Evolutionary conservation across 805 yeast genomes (phyloP), one percentile per base, ranked within the genome.

Genomic region (Suhomyces vadensis): DNA sequence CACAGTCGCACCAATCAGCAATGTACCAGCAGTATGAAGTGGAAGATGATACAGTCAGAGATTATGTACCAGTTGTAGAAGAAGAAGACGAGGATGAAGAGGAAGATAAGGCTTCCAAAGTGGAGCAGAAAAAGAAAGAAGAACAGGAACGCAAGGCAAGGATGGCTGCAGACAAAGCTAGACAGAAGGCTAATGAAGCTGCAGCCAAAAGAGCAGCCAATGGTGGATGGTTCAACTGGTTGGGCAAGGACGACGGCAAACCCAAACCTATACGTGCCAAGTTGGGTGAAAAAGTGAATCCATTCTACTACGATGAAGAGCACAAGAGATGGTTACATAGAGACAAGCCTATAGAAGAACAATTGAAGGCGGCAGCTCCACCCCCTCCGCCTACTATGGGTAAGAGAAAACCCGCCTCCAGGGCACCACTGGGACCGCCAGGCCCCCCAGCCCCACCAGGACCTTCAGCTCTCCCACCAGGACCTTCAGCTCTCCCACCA

Each of bases 271-370:
- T 83, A 49, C 79, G 81, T 50, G 98, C 97, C 27, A 89, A 94
- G 53, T 67, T 94, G 42, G 99, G 98, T 9, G 87, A 85, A 45
- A 77, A 81, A 47, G 50, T 52, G 26, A 85, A 75, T 58, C 71
- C 78, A 13, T 85, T 94, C 59, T 77, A 79, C 56, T 94, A 81
- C 61, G 96, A 91, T 66, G 92, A 87, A 55, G 81, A 85, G 47
- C 75, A 85, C 58, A 83, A 85, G 60, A 78, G 96, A 56, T 94
- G 97, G 97, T 80, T 94, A 41, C 83, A 88, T 58, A 79, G 78
- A 43, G 78, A 81, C 49, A 81, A 79, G 3, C 78, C 83, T 20
- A 72, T 77, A 39, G 94, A 80, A 58, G 91, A 85, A 39, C 82
- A 82, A 54, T 65, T 74, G 41, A 71, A 69, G 38, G 65, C 72